A percentile compares a stretch with the other conserved stretches of the same genome.
These are phyloP conservation scores for Bathelium albidoporum DNA, from an alignment of 495 filamentous ascomycete species.

Conservation along the genomic window DNA sequence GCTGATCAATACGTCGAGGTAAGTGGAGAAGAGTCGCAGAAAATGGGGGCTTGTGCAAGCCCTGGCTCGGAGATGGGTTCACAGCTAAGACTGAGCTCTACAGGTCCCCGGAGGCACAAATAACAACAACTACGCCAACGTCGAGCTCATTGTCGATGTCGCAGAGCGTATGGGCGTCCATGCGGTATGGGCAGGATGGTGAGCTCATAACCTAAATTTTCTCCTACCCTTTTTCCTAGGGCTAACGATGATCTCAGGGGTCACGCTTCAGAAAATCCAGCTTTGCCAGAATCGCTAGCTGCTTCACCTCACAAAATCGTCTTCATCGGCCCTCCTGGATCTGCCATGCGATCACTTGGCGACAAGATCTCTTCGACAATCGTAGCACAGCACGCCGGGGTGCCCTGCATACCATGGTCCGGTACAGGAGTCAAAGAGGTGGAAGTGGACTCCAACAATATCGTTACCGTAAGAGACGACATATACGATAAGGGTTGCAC, in stretches of 20 bases:
- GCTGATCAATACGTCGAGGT: constrained; percentile 98
- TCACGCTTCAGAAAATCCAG: constrained; percentile 97
- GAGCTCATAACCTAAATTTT: constrained; percentile 24
- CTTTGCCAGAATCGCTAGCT: constrained; percentile 87
- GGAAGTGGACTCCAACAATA: constrained; percentile 62
- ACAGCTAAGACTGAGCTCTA: constrained; percentile 6
- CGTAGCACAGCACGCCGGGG: constrained; percentile 92
- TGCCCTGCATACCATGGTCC: constrained; percentile 98
- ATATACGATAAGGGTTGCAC: constrained; percentile 90
- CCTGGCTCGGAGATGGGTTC: no score
- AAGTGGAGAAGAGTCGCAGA: constrained; percentile 10
- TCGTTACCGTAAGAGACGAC: constrained; percentile 83
- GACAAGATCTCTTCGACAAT: constrained; percentile 99
- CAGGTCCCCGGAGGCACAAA: constrained; percentile 93
- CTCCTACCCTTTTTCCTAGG: constrained; percentile 10
- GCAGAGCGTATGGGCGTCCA: constrained; percentile 98
- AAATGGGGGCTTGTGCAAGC: no score
- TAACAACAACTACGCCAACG: constrained; percentile 99
- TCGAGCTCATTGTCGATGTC: constrained; percentile 97
- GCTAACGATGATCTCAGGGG: constrained; percentile 48
- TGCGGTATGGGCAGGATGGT: constrained; percentile 99
- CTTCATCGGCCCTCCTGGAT: constrained; percentile 96
- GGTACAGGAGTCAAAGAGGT: constrained; percentile 84
- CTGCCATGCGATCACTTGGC: constrained; percentile 95
- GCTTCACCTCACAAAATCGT: constrained; percentile 96